Base-by-base conservation (phyloP, 2,329 filamentous ascomycete genomes). In the Aspergillus spinulosporus region DNA sequence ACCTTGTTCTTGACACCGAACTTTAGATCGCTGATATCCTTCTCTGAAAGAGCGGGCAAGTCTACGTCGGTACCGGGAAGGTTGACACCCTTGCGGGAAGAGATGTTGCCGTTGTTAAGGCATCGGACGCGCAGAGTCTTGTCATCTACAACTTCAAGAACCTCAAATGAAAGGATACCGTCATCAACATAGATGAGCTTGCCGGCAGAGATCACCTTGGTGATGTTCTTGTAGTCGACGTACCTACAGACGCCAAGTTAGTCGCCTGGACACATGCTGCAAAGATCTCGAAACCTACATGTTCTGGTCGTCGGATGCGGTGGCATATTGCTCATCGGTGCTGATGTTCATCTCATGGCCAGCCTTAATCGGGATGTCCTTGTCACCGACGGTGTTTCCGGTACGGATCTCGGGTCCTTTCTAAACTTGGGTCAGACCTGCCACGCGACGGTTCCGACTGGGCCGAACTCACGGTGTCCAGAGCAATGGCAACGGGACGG, bases 211-310 rank as follows among this genome's bases (percentile, higher is more conserved):
- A 99, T 97, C 68, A 99, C 94, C 82, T 95, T 96, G 79, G 93
- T 97, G 79, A 99, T 97, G 84, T 99, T 99, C 87, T 96, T 95
- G 84, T 99, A 97, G 82, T 97, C 93, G 71, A 97, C 89, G 72
- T 92, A 97, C 87, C 90, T 93, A 62, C 43, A 32, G 52, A 53
- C 31, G 32, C 34, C 14, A 26, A 34, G 43, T 15, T 4, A 32
- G 15, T 48, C 45, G 31, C 29, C 39, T 21, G 6, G 14, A 42
- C 39, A 4, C 7, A 12, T 37, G 8, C 40, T 31, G 9, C 11
- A 40, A 5, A 51, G 8, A n/a, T 15, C 32, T 15, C 26, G 21
- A 49, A 8, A 45, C 88, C 77, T 79, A 96, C 94, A 99, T 96
- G 83, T 96, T 96, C 80, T 92, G 84, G 68, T 90, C 88, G 76